A percentile compares a stretch with the other conserved stretches of the same genome.
phyloP scores from a whole-genome alignment of 2,329 filamentous ascomycete genomes.

The Plenodomus tracheiphilus region DNA sequence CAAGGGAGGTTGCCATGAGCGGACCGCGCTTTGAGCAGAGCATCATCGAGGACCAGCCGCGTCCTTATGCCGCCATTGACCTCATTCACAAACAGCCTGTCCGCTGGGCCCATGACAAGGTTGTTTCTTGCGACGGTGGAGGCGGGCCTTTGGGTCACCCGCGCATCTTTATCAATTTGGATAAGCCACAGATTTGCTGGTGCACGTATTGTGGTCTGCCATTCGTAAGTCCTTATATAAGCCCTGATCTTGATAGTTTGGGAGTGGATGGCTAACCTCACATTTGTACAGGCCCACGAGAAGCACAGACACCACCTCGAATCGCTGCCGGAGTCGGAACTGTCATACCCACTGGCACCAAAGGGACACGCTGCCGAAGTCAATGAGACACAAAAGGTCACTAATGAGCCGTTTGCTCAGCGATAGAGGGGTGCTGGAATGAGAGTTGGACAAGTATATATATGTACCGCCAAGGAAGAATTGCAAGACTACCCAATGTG shows the following conservation, averaged over 20 bases:
- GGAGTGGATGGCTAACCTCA: no score
- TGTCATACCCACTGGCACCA: conserved; percentile 78
- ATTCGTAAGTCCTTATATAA: conserved; percentile 77
- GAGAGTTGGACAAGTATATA: conserved; percentile 21
- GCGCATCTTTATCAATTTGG: conserved; percentile 93
- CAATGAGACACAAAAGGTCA: conserved; percentile 60
- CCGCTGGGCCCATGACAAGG: conserved; percentile 79
- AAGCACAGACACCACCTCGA: conserved; percentile 84
- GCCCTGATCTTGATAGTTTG: no score
- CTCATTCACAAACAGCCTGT: conserved; percentile 96
- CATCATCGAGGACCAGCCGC: conserved; percentile 88
- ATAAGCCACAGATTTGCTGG: conserved; percentile 89
- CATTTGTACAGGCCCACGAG: conserved; percentile 74
- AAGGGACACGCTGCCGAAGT: conserved; percentile 63
- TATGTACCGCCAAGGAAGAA: conserved; percentile 19
- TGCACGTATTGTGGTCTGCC: conserved; percentile 95
- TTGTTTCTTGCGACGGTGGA: conserved; percentile 89
- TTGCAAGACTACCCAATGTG: no score
- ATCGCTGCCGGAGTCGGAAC: conserved; percentile 74
- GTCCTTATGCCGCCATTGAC: conserved; percentile 86
- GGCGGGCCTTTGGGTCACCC: conserved; percentile 90
- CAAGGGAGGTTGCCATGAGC: conserved; percentile 81
- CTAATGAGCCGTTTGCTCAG: conserved; percentile 62
- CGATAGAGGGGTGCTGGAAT: conserved; percentile 45
- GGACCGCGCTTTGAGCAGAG: conserved; percentile 98